A percentile compares a stretch with the other conserved stretches of the same genome.
Evolutionary conservation across 371 early-diverging fungal genomes (phyloP).

Genomic region (Mucor piriformis): DNA sequence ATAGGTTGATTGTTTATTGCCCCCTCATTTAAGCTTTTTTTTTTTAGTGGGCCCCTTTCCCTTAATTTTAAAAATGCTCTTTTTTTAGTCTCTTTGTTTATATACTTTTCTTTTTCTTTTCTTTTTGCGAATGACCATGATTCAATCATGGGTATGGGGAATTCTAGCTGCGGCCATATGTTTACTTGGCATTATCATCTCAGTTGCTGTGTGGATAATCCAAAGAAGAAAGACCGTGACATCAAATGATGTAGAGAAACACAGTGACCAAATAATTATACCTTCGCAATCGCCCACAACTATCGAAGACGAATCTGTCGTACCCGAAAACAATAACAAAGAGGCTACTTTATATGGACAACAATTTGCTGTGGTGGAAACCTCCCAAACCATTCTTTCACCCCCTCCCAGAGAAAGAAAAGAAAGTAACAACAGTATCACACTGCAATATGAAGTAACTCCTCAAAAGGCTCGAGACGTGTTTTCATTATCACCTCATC

Average conservation of each 20-base stretch:
- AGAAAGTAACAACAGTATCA: neutral
- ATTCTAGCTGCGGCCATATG: conserved; percentile 8
- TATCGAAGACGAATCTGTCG: neutral
- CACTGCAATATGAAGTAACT: neutral
- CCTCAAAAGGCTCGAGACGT: neutral
- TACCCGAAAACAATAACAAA: neutral
- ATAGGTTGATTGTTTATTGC: neutral
- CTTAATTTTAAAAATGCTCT: neutral
- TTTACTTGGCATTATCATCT: neutral
- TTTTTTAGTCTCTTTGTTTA: neutral
- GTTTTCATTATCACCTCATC: conserved; percentile 25
- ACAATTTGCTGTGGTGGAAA: neutral
- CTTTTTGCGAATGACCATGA: neutral
- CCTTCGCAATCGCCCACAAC: neutral
- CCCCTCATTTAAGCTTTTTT: neutral
- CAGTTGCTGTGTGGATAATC: neutral
- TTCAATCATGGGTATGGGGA: conserved; percentile 20
- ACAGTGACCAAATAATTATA: neutral
- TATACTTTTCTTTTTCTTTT: conserved; percentile 2
- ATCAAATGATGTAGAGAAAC: neutral
- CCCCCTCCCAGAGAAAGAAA: conserved; percentile 9
- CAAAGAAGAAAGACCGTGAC: neutral
- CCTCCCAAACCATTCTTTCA: conserved; percentile 9
- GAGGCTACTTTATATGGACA: neutral
- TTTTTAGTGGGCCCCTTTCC: neutral